phyloP scores from a whole-genome alignment of 345 rosid species.

The Salix purpurea region DNA sequence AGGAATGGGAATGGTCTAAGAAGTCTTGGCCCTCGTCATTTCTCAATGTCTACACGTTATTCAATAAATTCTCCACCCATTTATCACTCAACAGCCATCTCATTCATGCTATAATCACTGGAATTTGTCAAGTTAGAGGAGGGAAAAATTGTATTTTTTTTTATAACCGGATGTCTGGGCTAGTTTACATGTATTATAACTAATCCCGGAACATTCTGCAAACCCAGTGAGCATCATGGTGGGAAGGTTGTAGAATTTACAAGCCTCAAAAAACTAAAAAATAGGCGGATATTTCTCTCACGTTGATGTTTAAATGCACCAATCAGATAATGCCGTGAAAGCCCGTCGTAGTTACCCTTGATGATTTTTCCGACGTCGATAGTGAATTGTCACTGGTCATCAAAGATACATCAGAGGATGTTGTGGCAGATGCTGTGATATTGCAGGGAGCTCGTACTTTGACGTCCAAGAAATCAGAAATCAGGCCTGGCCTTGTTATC shows the following conservation, averaged over 20 bases:
- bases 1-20: neutral
- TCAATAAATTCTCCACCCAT: neutral
- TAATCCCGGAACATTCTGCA: no score
- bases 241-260: neutral
- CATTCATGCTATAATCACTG: neutral
- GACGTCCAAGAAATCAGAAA: constrained; percentile 78
- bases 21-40: neutral
- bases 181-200: accelerated
- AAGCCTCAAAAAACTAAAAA: neutral
- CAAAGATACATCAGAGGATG: constrained; percentile 45
- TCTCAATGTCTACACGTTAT: neutral
- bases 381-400: constrained; percentile 41
- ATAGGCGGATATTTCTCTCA: neutral
- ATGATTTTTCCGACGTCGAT: constrained; percentile 43
- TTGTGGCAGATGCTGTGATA: constrained; percentile 15
- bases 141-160: neutral
- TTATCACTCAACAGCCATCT: neutral
- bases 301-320: neutral
- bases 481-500: constrained; percentile 64
- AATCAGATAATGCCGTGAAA: constrained; percentile 11
- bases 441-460: constrained; percentile 44
- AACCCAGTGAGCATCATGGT: accelerated
- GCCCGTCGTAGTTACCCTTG: constrained; percentile 30
- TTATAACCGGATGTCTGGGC: no score
- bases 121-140: neutral